Conservation (phyloP, 2,329 filamentous ascomycete genomes). For the Aciculosporium take region DNA sequence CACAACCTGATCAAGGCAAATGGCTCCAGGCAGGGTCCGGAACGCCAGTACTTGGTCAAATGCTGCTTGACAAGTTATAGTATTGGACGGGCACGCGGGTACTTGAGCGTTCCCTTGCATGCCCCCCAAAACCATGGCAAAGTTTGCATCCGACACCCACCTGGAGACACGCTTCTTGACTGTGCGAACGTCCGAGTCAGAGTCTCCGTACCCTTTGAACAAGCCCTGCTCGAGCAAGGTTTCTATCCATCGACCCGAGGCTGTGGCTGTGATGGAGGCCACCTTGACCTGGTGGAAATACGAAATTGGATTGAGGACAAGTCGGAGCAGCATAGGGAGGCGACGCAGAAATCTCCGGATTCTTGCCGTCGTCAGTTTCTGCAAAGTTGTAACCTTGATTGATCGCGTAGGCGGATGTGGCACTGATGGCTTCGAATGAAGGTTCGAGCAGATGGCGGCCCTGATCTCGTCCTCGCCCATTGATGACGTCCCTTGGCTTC, state of each 20-base stretch:
- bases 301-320: constrained; percentile 4
- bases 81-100: not conserved
- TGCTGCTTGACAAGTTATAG: constrained; percentile 2
- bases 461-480: not conserved
- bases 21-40: constrained; percentile 1
- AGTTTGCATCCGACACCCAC: constrained; percentile 4
- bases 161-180: constrained; percentile 3
- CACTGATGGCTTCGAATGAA: constrained; percentile 5
- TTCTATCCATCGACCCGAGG: constrained; percentile 4
- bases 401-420: constrained; percentile 4
- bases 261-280: constrained; percentile 5
- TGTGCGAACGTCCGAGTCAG: constrained; percentile 1
- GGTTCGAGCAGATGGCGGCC: constrained; percentile 4
- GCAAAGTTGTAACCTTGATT: constrained; percentile 5
- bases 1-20: not conserved
- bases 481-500: not conserved
- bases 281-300: constrained; percentile 4
- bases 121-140: constrained; percentile 1
- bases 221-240: constrained; percentile 3
- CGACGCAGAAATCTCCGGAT: constrained; percentile 3
- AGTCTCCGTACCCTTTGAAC: constrained; percentile 4
- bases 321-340: constrained; percentile 4
- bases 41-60: constrained; percentile 1
- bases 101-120: constrained; percentile 4
- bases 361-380: not conserved